A percentile compares a stretch with the other conserved stretches of the same genome.
Evolutionary conservation across 2,329 filamentous ascomycete genomes (phyloP).

Genomic region (Alternaria burnsii): DNA sequence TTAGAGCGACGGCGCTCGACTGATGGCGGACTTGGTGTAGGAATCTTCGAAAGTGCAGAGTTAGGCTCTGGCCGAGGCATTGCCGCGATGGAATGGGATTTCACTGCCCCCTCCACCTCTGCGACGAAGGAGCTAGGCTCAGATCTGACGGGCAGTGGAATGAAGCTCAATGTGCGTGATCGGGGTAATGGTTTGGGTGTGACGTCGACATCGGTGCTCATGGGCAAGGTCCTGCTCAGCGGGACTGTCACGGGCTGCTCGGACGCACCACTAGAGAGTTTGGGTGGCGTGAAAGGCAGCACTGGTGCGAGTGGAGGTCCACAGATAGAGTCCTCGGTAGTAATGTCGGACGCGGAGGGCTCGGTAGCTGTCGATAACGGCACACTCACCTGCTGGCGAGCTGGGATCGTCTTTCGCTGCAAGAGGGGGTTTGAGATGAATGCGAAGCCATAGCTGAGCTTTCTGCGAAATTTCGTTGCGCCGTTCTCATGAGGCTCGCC

Average conservation of each 20-base stretch:
- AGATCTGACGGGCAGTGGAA: slow-evolving; percentile 36
- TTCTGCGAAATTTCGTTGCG: slow-evolving; percentile 42
- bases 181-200: slow-evolving; percentile 36
- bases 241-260: slow-evolving; percentile 1
- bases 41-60: slow-evolving; percentile 37
- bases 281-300: slow-evolving; percentile 8
- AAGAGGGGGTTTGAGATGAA: slow-evolving; percentile 43
- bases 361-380: slow-evolving; percentile 22
- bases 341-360: slow-evolving; percentile 16
- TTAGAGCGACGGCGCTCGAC: slow-evolving; percentile 32
- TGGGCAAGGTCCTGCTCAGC: background rate
- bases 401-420: slow-evolving; percentile 38
- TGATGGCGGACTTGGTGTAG: slow-evolving; percentile 37
- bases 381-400: slow-evolving; percentile 18
- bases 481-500: slow-evolving; percentile 18
- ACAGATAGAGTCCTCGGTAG: slow-evolving; percentile 4
- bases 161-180: slow-evolving; percentile 45
- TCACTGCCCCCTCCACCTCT: slow-evolving; percentile 15
- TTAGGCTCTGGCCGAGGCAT: slow-evolving; percentile 16
- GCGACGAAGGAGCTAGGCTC: slow-evolving; percentile 16
- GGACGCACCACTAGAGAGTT: background rate
- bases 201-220: slow-evolving; percentile 17
- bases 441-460: slow-evolving; percentile 45
- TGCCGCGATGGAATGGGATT: slow-evolving; percentile 3
- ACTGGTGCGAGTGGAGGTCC: slow-evolving; percentile 21